A percentile compares a stretch with the other conserved stretches of the same genome.
Conservation (phyloP, 176 grass and related monocot species). For the Cenchrus americanus region DNA sequence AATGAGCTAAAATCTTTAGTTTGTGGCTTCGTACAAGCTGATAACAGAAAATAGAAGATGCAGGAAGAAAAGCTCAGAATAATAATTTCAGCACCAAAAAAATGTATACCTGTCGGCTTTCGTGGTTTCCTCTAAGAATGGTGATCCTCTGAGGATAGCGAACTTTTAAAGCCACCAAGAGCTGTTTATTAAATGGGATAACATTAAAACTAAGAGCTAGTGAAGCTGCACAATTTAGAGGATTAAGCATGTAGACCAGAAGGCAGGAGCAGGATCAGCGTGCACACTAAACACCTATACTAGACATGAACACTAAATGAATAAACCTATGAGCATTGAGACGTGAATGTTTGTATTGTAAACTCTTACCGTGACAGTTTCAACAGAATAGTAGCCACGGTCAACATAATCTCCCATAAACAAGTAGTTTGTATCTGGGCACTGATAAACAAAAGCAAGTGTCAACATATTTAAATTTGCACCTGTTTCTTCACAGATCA, state of each 20-base stretch:
- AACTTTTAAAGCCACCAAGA: constrained; percentile 95
- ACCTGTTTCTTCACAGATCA: not conserved
- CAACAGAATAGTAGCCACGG: constrained; percentile 95
- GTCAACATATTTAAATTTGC: constrained; percentile 27
- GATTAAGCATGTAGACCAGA: not conserved
- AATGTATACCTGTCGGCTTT: constrained; percentile 84
- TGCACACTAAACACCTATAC: not conserved
- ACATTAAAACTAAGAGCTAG: constrained; percentile 26
- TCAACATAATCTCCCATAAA: constrained; percentile 99
- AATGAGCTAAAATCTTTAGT: constrained; percentile 18
- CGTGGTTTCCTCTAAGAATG: constrained; percentile 99
- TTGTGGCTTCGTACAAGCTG: constrained; percentile 9
- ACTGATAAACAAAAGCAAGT: constrained; percentile 55
- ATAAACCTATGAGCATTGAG: not conserved
- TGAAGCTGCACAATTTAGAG: not conserved
- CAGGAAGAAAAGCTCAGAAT: not conserved
- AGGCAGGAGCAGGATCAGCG: not conserved
- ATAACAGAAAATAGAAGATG: constrained; percentile 20
- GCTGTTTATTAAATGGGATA: constrained; percentile 54
- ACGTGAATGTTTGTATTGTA: not conserved
- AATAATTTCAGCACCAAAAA: constrained; percentile 3
- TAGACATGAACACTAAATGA: not conserved
- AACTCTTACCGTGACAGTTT: constrained; percentile 91
- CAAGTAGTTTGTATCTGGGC: constrained; percentile 98
- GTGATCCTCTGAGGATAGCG: constrained; percentile 97